phyloP scores from a whole-genome alignment of 805 yeast species.

The Pichia sporocuriosa region DNA sequence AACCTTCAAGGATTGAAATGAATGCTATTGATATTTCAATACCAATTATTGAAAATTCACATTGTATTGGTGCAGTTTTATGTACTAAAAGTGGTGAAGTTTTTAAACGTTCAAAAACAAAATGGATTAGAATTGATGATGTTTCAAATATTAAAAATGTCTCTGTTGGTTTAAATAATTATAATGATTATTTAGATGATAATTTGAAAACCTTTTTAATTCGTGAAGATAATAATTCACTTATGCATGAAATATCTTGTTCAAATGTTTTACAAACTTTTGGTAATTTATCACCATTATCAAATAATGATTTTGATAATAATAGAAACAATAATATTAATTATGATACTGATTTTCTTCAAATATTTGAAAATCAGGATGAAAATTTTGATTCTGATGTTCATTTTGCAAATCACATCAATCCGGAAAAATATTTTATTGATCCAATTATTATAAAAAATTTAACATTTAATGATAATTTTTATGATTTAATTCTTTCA shows the following conservation, averaged over 20 bases:
- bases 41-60: conserved; percentile 53
- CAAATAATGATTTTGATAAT: not conserved
- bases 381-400: not conserved
- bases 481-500: not conserved
- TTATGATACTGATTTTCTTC: not conserved
- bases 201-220: conserved; percentile 57
- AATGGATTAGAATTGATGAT: conserved; percentile 30
- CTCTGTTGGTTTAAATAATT: conserved; percentile 4
- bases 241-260: conserved; percentile 47
- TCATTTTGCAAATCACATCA: not conserved
- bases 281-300: conserved; percentile 45
- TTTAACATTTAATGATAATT: conserved; percentile 1
- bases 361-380: not conserved
- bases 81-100: conserved; percentile 67
- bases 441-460: too few species aligned
- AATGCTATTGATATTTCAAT: conserved; percentile 62
- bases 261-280: conserved; percentile 48
- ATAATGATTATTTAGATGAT: conserved; percentile 33
- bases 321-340: not conserved
- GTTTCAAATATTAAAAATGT: conserved; percentile 35
- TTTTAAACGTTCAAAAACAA: conserved; percentile 30
- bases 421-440: not conserved
- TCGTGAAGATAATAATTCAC: conserved; percentile 52
- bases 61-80: conserved; percentile 36
- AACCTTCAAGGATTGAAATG: conserved; percentile 50